Percentiles rank a stretch among this genome's conserved stretches.
Evolutionary conservation across 2,329 filamentous ascomycete species (phyloP).

Genomic region (Davidsoniella neocaledoniae): DNA sequence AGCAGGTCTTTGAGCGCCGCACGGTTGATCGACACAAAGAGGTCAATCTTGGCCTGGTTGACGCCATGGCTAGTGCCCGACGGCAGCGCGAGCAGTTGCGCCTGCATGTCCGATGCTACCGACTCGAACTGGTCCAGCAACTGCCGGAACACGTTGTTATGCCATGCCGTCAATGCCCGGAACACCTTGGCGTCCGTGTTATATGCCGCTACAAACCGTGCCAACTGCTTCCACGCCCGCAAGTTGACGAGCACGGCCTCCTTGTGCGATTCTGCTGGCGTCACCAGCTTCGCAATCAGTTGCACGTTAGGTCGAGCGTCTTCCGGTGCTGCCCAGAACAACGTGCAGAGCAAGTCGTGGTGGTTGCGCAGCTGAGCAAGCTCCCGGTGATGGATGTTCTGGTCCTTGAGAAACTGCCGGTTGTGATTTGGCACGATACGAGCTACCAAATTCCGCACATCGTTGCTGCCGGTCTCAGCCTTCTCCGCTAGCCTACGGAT

Average conservation of each 20-base stretch:
- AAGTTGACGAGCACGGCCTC: slow-evolving; percentile 49
- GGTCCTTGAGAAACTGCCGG: slow-evolving; percentile 46
- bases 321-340: slow-evolving; percentile 46
- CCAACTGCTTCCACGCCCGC: slow-evolving; percentile 44
- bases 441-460: slow-evolving; percentile 43
- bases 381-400: slow-evolving; percentile 40
- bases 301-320: slow-evolving; percentile 35
- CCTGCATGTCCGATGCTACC: slow-evolving; percentile 37
- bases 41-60: slow-evolving; percentile 28
- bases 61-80: slow-evolving; percentile 25
- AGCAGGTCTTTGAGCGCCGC: slow-evolving; percentile 36
- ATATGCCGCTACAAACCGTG: slow-evolving; percentile 37
- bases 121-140: slow-evolving; percentile 40
- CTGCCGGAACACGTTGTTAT: slow-evolving; percentile 38
- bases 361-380: slow-evolving; percentile 50
- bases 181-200: slow-evolving; percentile 30
- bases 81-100: slow-evolving; percentile 34
- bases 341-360: slow-evolving; percentile 48
- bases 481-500: slow-evolving; percentile 33
- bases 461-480: slow-evolving; percentile 29
- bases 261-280: slow-evolving; percentile 44
- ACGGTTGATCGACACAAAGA: slow-evolving; percentile 35
- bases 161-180: slow-evolving; percentile 29
- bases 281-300: slow-evolving; percentile 42
- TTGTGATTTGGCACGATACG: slow-evolving; percentile 50